Percentiles rank a stretch among this genome's conserved stretches.
Evolutionary conservation across 2,329 filamentous ascomycete species (phyloP).

Genomic region (Colletotrichum noveboracense): DNA sequence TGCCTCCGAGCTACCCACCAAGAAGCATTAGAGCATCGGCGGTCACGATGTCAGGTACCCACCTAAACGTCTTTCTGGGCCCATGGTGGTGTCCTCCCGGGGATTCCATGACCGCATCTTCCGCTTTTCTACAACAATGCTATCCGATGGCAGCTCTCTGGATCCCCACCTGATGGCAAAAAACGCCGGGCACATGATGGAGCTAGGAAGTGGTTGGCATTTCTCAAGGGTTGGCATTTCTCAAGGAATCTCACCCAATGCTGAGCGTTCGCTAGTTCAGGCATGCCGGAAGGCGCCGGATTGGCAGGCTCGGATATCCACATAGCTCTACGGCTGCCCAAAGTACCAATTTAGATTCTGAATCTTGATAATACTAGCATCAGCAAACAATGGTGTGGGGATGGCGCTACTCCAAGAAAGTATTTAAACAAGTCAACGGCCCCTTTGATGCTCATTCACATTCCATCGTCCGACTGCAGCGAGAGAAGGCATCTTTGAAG

Average conservation of each 20-base stretch:
- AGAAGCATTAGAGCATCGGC: not conserved
- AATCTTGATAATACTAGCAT: not conserved
- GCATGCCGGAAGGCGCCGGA: not conserved
- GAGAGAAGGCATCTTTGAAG: not conserved
- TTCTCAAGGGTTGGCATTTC: not conserved
- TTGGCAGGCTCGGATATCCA: not conserved
- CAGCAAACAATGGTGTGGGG: not conserved
- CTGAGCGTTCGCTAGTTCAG: not conserved
- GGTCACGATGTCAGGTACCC: not conserved
- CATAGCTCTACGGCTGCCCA: not conserved
- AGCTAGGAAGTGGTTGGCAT: not conserved
- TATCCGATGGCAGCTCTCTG: not conserved
- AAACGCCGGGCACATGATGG: not conserved
- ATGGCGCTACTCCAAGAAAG: not conserved
- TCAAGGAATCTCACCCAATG: not conserved
- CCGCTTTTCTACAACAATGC: not conserved
- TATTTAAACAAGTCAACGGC: not conserved
- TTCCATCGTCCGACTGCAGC: not conserved
- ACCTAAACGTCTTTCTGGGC: not conserved
- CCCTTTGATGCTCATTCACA: not conserved
- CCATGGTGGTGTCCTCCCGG: not conserved
- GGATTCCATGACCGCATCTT: slow-evolving; percentile 6
- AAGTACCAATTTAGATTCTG: not conserved
- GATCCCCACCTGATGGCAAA: not conserved
- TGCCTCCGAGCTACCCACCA: not conserved